Evolutionary conservation across 768 basidiomycete genomes (phyloP), one percentile per base, ranked within the genome.

Genomic region (Tricholoma bakamatsutake): DNA sequence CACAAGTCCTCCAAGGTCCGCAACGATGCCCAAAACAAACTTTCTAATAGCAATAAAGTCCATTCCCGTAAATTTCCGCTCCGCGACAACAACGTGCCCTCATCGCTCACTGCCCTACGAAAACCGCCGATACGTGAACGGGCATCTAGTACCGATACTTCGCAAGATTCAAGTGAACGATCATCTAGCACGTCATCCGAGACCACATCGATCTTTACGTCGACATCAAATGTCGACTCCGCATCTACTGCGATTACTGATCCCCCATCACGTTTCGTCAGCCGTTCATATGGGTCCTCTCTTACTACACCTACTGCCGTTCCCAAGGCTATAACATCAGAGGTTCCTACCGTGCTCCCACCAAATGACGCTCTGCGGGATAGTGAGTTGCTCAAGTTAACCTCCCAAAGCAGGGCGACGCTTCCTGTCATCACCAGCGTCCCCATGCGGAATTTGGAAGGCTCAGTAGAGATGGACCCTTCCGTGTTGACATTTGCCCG

Each of bases 401-500:
- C 61, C 21, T 61, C 70, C 47, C 65, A 68, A 53, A 71, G 73
- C 64, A 65, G 76, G 51, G 62, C 69, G 54, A 72, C 75, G n/a
- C 65, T 78, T 48, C 73, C 69, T 15, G 57, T 70, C 46, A 56
- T 63, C 17, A 57, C 57, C 46, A 59, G 46, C 40, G 52, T 48
- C 30, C 55, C 55, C 37, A 59, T 64, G 56, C 40, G 52, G 5
- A 59, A 63, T 54, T 68, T 69, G n/a, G 75, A 77, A 31, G 80
- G 78, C 55, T 76, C 79, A 2, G 59, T 64, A 13, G 77, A 88
- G 64, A 81, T 85, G 78, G 88, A 91, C 64, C 83, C 83, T 6
- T 88, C 87, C 13, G 92, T 94, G 35, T 72, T 87, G 61, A 75
- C 74, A 15, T 85, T 93, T 69, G 87, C 84, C 21, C 80, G 92